Conservation (phyloP, 1,284 basidiomycete species). For the Sanghuangporus baumii region DNA sequence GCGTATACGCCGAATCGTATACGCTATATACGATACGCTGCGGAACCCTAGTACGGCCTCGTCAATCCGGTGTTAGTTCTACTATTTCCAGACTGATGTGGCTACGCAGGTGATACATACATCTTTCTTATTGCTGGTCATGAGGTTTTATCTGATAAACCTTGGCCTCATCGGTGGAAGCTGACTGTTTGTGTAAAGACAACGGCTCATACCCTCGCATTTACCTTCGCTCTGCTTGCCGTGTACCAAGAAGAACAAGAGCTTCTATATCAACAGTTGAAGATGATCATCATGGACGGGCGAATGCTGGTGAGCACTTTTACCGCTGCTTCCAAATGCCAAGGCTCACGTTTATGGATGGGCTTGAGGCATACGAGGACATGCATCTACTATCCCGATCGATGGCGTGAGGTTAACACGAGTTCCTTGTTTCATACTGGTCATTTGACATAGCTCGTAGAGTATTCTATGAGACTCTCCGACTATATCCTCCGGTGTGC, state of each 20-base stretch:
- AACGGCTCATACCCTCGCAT: slow-evolving; percentile 50
- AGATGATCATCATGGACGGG: slow-evolving; percentile 35
- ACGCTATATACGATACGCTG: no score
- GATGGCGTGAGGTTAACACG: slow-evolving; percentile 33
- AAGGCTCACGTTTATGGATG: slow-evolving; percentile 5
- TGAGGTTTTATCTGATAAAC: slow-evolving; percentile 34
- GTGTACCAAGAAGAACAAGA: slow-evolving; percentile 59
- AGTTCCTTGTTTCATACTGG: slow-evolving; percentile 2
- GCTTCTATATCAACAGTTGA: slow-evolving; percentile 48
- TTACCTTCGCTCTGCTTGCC: slow-evolving; percentile 46
- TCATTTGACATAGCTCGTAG: slow-evolving; percentile 1
- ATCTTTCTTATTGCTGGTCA: slow-evolving; percentile 57
- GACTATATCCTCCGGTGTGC: slow-evolving; percentile 46
- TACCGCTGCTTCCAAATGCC: not conserved
- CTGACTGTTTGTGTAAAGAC: slow-evolving; percentile 36
- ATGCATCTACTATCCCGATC: slow-evolving; percentile 40
- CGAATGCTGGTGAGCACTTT: slow-evolving; percentile 34
- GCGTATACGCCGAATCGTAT: no score
- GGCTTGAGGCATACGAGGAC: slow-evolving; percentile 44
- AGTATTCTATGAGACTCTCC: slow-evolving; percentile 29
- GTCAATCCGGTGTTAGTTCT: not conserved
- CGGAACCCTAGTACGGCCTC: slow-evolving; percentile 32
- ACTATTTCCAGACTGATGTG: not conserved
- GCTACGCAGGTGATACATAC: slow-evolving; percentile 45
- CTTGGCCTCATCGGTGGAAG: not conserved